These are phyloP conservation scores for Trametes sp. DNA, from an alignment of 1,284 basidiomycete species.

Conservation along the genomic window DNA sequence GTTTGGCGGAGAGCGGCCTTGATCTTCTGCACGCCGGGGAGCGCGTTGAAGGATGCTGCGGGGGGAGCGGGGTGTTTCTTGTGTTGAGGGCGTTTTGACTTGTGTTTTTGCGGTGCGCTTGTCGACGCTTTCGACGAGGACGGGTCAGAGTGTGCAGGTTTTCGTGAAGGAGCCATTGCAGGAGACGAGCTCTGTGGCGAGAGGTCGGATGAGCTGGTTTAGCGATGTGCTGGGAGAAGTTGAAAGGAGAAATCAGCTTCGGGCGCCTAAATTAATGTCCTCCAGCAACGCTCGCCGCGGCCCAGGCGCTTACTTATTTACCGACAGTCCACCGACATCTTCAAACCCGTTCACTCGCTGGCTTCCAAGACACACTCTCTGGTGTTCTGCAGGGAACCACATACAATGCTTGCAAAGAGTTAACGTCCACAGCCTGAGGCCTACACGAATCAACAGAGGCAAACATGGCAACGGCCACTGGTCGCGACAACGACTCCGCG, in stretches of 20 bases:
- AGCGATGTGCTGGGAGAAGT: background rate
- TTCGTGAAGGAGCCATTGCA: conserved; percentile 7
- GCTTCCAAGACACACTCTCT: too few relatives aligned
- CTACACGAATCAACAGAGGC: too few relatives aligned
- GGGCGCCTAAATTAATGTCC: too few relatives aligned
- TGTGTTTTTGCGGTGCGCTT: conserved; percentile 17
- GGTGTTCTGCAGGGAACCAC: too few relatives aligned
- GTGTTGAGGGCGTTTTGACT: conserved; percentile 24
- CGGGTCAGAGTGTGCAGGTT: conserved; percentile 13
- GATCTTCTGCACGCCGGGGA: conserved; percentile 78
- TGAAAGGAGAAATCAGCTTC: background rate
- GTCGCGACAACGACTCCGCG: too few relatives aligned
- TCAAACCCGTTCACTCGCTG: too few relatives aligned
- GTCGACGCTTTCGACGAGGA: conserved; percentile 21
- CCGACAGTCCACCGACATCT: too few relatives aligned
- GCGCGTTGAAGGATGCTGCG: conserved; percentile 15
- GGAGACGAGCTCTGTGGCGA: background rate
- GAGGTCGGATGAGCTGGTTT: background rate
- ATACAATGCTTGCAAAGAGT: too few relatives aligned
- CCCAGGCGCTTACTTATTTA: too few relatives aligned
- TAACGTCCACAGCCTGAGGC: too few relatives aligned
- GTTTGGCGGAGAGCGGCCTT: conserved; percentile 85
- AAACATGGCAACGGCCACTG: too few relatives aligned
- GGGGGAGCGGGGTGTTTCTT: conserved; percentile 22
- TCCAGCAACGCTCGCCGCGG: too few relatives aligned